Percentiles rank a stretch among this genome's conserved stretches.
phyloP scores from a whole-genome alignment of 768 basidiomycete genomes.

The Erythrobasidium yunnanense region DNA sequence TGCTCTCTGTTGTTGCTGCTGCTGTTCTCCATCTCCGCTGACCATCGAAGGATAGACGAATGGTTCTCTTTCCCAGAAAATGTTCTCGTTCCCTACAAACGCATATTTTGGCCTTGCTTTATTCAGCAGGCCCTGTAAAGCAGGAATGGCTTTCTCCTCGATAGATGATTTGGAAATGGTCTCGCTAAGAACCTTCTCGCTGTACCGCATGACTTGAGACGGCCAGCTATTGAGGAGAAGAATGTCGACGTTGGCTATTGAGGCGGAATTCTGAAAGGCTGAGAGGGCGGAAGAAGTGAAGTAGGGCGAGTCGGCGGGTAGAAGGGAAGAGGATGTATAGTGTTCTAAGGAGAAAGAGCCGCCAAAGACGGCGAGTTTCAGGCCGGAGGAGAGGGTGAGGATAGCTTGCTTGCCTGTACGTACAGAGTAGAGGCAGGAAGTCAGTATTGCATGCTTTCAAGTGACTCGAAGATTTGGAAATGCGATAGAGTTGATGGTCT shows the following conservation, averaged over 20 bases:
- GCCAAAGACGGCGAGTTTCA: constrained; percentile 35
- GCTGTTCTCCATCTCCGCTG: constrained; percentile 46
- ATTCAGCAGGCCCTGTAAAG: constrained; percentile 39
- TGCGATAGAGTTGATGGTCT: neutral
- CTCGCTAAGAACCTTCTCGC: no score
- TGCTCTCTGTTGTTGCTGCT: constrained; percentile 47
- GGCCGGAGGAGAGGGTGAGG: constrained; percentile 35
- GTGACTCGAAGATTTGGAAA: neutral
- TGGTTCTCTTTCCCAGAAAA: constrained; percentile 93
- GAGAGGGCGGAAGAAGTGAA: constrained; percentile 28
- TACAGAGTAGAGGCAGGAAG: neutral
- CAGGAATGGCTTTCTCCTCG: constrained; percentile 30
- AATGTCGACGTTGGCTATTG: constrained; percentile 57
- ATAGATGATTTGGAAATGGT: no score
- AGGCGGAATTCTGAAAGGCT: constrained; percentile 37
- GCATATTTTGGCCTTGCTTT: constrained; percentile 72
- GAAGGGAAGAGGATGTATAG: constrained; percentile 53
- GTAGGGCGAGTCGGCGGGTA: constrained; percentile 10
- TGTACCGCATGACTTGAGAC: constrained; percentile 53
- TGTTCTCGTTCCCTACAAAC: constrained; percentile 59
- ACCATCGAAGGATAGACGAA: constrained; percentile 56
- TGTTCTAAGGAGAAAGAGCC: constrained; percentile 49
- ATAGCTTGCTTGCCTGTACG: constrained; percentile 27
- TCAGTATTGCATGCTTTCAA: neutral
- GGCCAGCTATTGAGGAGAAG: constrained; percentile 74